Evolutionary conservation across 1,284 basidiomycete species (phyloP), one percentile per base, ranked within the genome.

Genomic region (Trichosporon ovoides): DNA sequence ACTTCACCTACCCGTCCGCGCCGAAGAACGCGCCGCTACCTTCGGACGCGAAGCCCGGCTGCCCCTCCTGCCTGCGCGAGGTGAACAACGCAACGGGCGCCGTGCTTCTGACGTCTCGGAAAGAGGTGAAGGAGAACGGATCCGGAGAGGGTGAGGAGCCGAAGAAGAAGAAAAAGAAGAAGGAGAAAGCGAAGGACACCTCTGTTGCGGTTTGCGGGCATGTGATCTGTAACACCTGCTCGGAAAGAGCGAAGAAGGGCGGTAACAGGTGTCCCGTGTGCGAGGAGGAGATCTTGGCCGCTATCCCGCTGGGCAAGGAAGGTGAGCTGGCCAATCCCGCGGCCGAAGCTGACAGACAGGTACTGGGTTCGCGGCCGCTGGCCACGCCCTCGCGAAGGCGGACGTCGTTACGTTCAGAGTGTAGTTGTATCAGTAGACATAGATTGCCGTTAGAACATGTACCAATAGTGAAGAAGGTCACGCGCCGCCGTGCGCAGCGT

Each of bases 281-380:
- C 70, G 91, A 94, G 66, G 82, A 77, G 11, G 61, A 62, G 20
- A 43, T 52, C 16, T 36, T 36, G 16, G 64, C 62, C 40, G 59
- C 64, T 38, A 79, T 78, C 55, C 67, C 69, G 36, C 66, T 77
- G 19, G 85, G 85, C 66, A 83, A 89, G 62, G 91, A 95, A 83
- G 91, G n/a, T n/a, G n/a, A n/a, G n/a, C n/a, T n/a, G n/a, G n/a
- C n/a, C n/a, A n/a, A n/a, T n/a, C n/a, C n/a, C n/a, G n/a, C n/a
- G n/a, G n/a, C n/a, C n/a, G n/a, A n/a, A n/a, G n/a, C n/a, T n/a
- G n/a, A n/a, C n/a, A n/a, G n/a, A n/a, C n/a, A n/a, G n/a, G 89
- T 19, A 94, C 91, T 6, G 91, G 91, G 0, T 93, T 88, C 68
- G 90, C 91, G 7, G 88, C 88, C 35, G 91, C 91, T 19, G 91